phyloP scores from a whole-genome alignment of 1,139 yeast genomes.

The Hemisphaericaspora lyxosophila region DNA sequence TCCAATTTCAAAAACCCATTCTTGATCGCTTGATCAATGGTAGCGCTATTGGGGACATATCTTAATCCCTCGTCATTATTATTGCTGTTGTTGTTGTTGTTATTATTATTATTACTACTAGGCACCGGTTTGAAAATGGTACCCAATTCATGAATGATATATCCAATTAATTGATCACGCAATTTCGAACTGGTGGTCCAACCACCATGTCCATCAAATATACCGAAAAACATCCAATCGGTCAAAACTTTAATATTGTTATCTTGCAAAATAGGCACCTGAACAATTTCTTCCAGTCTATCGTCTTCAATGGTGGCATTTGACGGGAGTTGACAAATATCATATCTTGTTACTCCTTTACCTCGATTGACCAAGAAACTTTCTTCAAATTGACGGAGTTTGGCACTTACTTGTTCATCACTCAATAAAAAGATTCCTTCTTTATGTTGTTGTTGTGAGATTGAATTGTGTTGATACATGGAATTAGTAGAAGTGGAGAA shows the following conservation, averaged over 20 bases:
- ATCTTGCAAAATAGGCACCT: constrained; percentile 66
- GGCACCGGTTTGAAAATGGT: constrained; percentile 58
- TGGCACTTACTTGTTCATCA: constrained; percentile 72
- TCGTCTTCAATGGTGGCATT: constrained; percentile 96
- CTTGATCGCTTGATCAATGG: constrained; percentile 76
- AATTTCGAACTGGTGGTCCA: constrained; percentile 88
- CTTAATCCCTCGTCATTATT: constrained; percentile 42
- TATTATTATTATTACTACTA: too few relatives aligned
- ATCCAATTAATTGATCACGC: constrained; percentile 72
- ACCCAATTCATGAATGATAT: constrained; percentile 76
- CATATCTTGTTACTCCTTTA: constrained; percentile 90
- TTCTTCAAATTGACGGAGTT: constrained; percentile 74
- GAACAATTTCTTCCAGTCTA: constrained; percentile 81
- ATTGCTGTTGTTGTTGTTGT: too few relatives aligned
- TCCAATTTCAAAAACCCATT: constrained; percentile 82
- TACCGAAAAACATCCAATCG: constrained; percentile 95
- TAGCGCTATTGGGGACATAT: constrained; percentile 60
- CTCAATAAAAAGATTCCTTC: constrained; percentile 51
- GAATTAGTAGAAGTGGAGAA: constrained; percentile 49
- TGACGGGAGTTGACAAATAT: constrained; percentile 84
- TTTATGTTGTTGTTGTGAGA: constrained; percentile 45
- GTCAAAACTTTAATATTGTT: constrained; percentile 56
- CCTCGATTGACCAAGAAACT: constrained; percentile 79
- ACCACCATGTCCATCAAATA: constrained; percentile 97
- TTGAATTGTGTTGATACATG: constrained; percentile 38